Base-by-base conservation (phyloP, 208 protist genomes). In the Trypanosomatidae sp. region DNA sequence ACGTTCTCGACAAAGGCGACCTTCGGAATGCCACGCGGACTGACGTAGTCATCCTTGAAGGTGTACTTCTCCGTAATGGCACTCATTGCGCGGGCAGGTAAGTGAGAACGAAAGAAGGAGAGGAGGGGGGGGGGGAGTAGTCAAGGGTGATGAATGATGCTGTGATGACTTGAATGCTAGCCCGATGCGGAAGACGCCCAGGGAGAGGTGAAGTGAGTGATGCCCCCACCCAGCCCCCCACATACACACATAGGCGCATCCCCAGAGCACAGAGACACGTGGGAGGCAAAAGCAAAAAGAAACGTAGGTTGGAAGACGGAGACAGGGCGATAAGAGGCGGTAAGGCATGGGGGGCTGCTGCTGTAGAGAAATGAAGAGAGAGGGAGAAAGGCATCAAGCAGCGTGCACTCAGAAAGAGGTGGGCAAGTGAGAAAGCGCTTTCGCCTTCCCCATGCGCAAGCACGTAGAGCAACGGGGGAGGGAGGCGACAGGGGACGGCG, bases 1-100 rank as follows among this genome's bases (percentile, higher is more conserved):
- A 97, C 84, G 73, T 97, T 92, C 58, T 90, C 80, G n/a, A 98
- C 86, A 75, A 97, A 98, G 43, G 88, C 77, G 13, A 96, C 90
- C 36, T 83, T 82, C 0, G 95, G 95, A 66, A 98, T 95, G 36
- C 91, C 91, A 56, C 92, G 85, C 3, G 92, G 89, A 73, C 97
- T 97, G 28, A 76, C 77, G 82, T 97, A 97, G 79, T 95, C 90
- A 25, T 95, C 90, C 47, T 86, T 81, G 80, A 95, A 97, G 44
- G 79, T 85, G 83, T 91, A 91, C 74, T 95, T 75, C 17, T 90
- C 81, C 66, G 91, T 72, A 15, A 74, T 70, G 30, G 58, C 64
- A 50, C 50, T 73, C 71, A 76, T 74, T 2, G 17, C 13, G n/a
- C 13, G 19, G 8, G 41, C 3, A 9, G 10, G 52, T 25, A 62